Conservation (phyloP, 768 basidiomycete genomes). For the Infundibulicybe gibba region DNA sequence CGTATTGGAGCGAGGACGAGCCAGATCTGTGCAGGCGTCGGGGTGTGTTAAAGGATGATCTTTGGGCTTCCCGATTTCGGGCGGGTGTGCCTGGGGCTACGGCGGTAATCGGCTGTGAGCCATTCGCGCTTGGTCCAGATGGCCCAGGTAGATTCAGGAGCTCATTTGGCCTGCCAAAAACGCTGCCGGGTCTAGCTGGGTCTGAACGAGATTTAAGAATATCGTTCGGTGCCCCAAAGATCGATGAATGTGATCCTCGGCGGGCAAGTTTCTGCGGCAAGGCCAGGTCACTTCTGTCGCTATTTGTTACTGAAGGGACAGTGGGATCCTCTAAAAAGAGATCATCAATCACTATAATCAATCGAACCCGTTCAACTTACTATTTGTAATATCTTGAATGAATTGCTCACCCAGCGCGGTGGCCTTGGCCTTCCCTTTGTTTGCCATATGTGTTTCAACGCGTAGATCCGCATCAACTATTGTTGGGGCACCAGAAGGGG, state of each 20-base stretch:
- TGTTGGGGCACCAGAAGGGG: background rate
- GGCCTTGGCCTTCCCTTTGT: conserved; percentile 15
- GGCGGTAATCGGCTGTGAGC: background rate
- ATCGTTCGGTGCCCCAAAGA: conserved; percentile 3
- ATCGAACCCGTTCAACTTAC: background rate
- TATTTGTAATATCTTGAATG: no score
- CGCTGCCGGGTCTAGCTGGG: conserved; percentile 1
- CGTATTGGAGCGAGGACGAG: background rate
- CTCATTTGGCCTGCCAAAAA: conserved; percentile 11
- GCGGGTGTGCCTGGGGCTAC: conserved; percentile 7
- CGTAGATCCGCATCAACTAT: conserved; percentile 4
- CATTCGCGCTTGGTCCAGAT: background rate
- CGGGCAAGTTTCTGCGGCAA: background rate
- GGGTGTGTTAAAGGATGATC: no score
- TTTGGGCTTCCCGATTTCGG: no score
- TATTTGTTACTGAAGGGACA: no score
- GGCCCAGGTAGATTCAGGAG: conserved; percentile 10
- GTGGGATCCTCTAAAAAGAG: no score
- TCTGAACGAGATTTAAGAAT: no score
- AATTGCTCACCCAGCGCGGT: conserved; percentile 14
- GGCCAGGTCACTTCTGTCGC: no score
- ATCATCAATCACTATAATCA: background rate
- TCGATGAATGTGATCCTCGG: conserved; percentile 4
- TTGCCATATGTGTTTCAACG: conserved; percentile 2
- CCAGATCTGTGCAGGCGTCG: background rate